phyloP scores from a whole-genome alignment of 139 green algal genomes.

The Raphidocelis subcapitata region DNA sequence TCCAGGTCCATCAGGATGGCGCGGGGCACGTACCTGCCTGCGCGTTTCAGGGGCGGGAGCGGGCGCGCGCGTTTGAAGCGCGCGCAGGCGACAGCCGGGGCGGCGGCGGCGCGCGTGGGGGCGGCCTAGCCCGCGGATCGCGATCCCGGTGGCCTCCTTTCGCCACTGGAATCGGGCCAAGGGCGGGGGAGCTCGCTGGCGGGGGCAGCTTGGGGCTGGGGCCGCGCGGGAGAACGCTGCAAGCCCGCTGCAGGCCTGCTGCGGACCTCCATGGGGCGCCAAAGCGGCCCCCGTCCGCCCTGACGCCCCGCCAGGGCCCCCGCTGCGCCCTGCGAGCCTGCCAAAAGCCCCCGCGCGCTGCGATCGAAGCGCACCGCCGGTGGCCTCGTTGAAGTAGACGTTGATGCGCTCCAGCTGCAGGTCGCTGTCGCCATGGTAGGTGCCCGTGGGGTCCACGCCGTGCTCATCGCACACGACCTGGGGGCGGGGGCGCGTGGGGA shows the following conservation, averaged over 20 bases:
- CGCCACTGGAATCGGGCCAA: no score
- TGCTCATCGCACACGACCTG: slow-evolving; percentile 83
- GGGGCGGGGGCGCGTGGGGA: background rate
- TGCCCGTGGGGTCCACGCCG: slow-evolving; percentile 83
- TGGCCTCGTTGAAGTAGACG: slow-evolving; percentile 96
- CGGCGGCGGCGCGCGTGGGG: no score
- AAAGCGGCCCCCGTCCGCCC: no score
- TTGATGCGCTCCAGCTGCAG: slow-evolving; percentile 97
- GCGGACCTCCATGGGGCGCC: no score
- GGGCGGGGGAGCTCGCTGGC: no score
- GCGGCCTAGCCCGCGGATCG: background rate
- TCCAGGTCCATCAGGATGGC: slow-evolving; percentile 95
- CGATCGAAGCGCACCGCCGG: slow-evolving; percentile 44
- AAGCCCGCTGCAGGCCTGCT: no score
- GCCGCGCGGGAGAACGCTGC: no score
- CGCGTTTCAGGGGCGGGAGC: background rate
- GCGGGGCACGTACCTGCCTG: slow-evolving; percentile 89
- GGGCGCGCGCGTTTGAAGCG: background rate
- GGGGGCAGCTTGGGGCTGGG: no score
- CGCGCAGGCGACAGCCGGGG: background rate
- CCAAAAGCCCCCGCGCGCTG: no score
- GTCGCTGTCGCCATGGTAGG: slow-evolving; percentile 87
- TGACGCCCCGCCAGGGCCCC: no score
- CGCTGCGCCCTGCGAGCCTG: no score
- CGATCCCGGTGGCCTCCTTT: no score